Evolutionary conservation across 139 green algal species (phyloP).

Genomic region (Limnomonas spitsbergensis): DNA sequence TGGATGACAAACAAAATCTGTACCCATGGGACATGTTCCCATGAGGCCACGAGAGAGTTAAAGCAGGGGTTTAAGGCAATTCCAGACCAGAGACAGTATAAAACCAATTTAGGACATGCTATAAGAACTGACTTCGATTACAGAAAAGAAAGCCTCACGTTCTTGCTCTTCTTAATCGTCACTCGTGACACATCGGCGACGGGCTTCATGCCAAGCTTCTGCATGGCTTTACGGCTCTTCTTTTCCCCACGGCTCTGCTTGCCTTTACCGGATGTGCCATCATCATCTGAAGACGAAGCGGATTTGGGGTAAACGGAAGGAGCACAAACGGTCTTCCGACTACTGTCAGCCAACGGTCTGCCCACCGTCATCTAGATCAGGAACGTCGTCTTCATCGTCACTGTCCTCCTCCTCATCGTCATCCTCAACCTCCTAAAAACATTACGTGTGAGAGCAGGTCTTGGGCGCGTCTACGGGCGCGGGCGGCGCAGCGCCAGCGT

Average conservation of each 20-base stretch:
- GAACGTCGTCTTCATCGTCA: conserved; percentile 50
- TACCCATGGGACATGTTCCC: too few relatives aligned
- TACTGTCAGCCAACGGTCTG: neutral
- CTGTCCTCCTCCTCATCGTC: conserved; percentile 58
- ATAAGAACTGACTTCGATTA: too few relatives aligned
- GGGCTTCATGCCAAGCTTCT: conserved; percentile 99
- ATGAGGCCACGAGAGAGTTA: too few relatives aligned
- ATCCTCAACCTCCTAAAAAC: conserved; percentile 30
- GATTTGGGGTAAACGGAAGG: neutral
- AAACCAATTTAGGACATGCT: too few relatives aligned
- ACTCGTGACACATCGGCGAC: conserved; percentile 86
- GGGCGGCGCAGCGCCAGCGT: neutral
- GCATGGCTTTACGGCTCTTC: conserved; percentile 97
- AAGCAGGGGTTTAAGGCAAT: too few relatives aligned
- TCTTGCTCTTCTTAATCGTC: conserved; percentile 98
- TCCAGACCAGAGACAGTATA: too few relatives aligned
- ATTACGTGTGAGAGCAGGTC: neutral
- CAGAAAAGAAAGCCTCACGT: too few relatives aligned
- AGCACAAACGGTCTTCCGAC: too few relatives aligned
- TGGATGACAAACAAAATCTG: conserved; percentile 98
- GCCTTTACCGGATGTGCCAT: conserved; percentile 49
- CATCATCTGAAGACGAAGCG: conserved; percentile 33
- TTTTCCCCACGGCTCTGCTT: conserved; percentile 97
- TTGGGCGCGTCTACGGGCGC: neutral
- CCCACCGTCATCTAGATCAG: conserved; percentile 49